Base-by-base conservation (phyloP, 768 basidiomycete genomes). In the Phlebiopsis gigantea region DNA sequence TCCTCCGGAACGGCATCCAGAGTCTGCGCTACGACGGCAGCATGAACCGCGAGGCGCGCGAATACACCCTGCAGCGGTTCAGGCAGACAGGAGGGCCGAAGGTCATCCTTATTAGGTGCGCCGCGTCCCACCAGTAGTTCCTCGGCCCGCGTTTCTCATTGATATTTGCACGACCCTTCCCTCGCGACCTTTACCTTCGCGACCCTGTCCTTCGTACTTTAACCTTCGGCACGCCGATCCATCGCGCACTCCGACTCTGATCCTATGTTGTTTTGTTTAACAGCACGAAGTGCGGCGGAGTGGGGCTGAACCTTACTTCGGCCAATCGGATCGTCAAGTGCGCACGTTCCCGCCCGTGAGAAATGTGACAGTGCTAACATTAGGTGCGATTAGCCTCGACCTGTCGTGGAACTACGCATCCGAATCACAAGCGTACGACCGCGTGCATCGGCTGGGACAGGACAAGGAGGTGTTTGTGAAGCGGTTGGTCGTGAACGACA, bases 321-420 rank as follows among this genome's bases (percentile, higher is more conserved):
- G 87, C 87, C 0, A 88, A 87, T 63, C 81, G 86, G 5, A 81
- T 88, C 28, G 75, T 88, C 61, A 85, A 85, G 84, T 87, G 62
- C 45, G 53, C 44, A 31, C n/a, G n/a, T n/a, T n/a, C n/a, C n/a
- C n/a, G n/a, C n/a, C n/a, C n/a, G n/a, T n/a, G n/a, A n/a, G n/a
- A n/a, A n/a, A n/a, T n/a, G n/a, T n/a, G n/a, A n/a, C n/a, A n/a
- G n/a, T n/a, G n/a, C n/a, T n/a, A n/a, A n/a, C n/a, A n/a, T n/a
- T n/a, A n/a, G n/a, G n/a, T n/a, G n/a, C n/a, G 1, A 8, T 8
- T 34, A 87, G 84, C 66, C 77, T 89, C 76, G 87, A 88, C 65
- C 71, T 88, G 17, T 83, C 83, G 25, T 88, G 87, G 87, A 87
- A 86, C 63, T 85, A 79, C 61, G 87, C 87, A 0, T 72, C 83